These are phyloP conservation scores for Ustilago sp. DNA, from an alignment of 1,284 basidiomycete genomes.

Conservation along the genomic window DNA sequence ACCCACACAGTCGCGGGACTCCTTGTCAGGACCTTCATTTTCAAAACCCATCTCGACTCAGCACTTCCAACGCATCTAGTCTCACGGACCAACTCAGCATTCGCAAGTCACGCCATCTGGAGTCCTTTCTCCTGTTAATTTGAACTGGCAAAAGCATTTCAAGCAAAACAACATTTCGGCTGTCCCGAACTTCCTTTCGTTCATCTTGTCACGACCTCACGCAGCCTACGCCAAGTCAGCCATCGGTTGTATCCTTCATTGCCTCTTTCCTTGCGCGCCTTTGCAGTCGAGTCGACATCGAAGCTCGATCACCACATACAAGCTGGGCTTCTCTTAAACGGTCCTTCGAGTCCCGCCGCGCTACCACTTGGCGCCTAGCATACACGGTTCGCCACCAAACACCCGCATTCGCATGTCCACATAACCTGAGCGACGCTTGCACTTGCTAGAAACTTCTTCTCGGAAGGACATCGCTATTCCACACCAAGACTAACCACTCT, in stretches of 20 bases:
- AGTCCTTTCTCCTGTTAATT: not conserved
- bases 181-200: not conserved
- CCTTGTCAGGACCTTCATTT: slow-evolving; percentile 6
- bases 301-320: not conserved
- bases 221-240: not conserved
- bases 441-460: not conserved
- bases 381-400: not conserved
- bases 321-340: not conserved
- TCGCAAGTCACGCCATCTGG: not conserved
- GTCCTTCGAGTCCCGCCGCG: not conserved
- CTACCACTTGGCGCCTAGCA: not conserved
- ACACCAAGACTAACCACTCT: not conserved
- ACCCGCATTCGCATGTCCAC: slow-evolving; percentile 1
- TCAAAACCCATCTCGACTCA: slow-evolving; percentile 10
- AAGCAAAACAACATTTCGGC: slow-evolving; percentile 3
- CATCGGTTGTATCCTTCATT: not conserved
- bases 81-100: not conserved
- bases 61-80: not conserved
- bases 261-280: not conserved
- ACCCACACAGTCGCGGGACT: slow-evolving; percentile 1
- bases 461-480: not conserved
- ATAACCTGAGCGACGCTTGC: not conserved
- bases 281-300: slow-evolving; percentile 1
- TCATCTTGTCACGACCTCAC: not conserved
- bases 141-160: not conserved